phyloP scores from a whole-genome alignment of 1,284 basidiomycete species.

The Ceratobasidium papillatum region DNA sequence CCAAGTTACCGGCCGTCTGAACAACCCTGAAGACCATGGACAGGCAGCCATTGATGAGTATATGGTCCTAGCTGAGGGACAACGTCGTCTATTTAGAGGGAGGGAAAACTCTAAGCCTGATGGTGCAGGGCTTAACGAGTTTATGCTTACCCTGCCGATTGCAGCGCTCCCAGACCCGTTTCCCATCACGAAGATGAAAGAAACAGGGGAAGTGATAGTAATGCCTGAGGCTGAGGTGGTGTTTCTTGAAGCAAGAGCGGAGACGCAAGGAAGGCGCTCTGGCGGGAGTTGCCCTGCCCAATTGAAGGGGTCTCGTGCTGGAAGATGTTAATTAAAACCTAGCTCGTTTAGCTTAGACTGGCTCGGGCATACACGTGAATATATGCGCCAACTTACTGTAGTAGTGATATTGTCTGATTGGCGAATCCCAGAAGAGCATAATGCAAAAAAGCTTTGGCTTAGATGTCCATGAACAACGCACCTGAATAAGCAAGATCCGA shows the following conservation, averaged over 20 bases:
- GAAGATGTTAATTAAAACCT: no score
- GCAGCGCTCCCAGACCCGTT: not conserved
- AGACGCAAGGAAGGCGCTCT: not conserved
- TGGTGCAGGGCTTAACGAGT: not conserved
- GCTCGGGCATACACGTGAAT: no score
- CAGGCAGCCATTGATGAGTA: not conserved
- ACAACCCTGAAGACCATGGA: not conserved
- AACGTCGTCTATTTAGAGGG: not conserved
- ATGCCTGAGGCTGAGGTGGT: not conserved
- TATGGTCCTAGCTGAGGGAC: not conserved
- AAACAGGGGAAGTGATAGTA: not conserved
- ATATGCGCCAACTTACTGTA: no score
- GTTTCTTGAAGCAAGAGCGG: not conserved
- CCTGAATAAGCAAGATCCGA: no score
- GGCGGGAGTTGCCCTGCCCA: not conserved
- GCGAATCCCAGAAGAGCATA: no score
- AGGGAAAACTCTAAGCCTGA: not conserved
- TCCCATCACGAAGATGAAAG: not conserved
- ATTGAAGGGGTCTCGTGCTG: not conserved
- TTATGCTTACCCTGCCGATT: not conserved
- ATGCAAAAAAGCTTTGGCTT: no score
- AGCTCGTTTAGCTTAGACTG: no score
- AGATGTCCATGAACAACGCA: no score
- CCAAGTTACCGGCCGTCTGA: not conserved
- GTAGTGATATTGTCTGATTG: no score